These are phyloP conservation scores for Apiotrichum brassicae DNA, from an alignment of 1,284 basidiomycete genomes.

Conservation along the genomic window DNA sequence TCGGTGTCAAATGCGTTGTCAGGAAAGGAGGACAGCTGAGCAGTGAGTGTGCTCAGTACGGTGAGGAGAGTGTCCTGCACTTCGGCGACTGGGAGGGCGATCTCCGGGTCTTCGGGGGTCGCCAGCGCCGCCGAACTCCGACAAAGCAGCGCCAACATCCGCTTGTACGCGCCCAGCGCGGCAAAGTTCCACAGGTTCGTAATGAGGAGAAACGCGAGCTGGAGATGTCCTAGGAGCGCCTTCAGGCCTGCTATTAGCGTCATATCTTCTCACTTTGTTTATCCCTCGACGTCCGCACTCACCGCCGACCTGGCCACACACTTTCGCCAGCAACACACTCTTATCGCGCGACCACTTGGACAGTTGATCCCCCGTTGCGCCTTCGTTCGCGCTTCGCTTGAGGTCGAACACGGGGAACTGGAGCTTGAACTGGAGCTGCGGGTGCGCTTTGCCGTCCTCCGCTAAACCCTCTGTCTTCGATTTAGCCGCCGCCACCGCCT, in stretches of 20 bases:
- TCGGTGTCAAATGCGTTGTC: conserved; percentile 43
- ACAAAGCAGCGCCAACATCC: conserved; percentile 42
- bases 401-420: conserved; percentile 43
- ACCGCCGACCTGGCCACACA: conserved; percentile 38
- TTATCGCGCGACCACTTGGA: conserved; percentile 47
- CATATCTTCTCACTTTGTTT: not conserved
- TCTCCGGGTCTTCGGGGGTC: not conserved
- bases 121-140: conserved; percentile 26
- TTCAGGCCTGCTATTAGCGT: conserved; percentile 30
- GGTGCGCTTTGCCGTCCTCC: not conserved
- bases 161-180: conserved; percentile 43
- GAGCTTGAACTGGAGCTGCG: not conserved
- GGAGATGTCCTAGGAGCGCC: conserved; percentile 42
- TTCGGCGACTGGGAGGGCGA: not conserved
- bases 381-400: conserved; percentile 45
- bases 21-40: conserved; percentile 41
- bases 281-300: conserved; percentile 12
- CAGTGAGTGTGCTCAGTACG: conserved; percentile 31
- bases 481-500: not conserved
- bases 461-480: not conserved
- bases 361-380: conserved; percentile 46
- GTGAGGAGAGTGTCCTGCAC: not conserved
- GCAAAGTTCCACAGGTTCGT: conserved; percentile 47
- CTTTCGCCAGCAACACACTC: conserved; percentile 42
- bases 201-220: conserved; percentile 47